Conservation (phyloP, 208 protist species). For the Trypanosoma theileri region DNA sequence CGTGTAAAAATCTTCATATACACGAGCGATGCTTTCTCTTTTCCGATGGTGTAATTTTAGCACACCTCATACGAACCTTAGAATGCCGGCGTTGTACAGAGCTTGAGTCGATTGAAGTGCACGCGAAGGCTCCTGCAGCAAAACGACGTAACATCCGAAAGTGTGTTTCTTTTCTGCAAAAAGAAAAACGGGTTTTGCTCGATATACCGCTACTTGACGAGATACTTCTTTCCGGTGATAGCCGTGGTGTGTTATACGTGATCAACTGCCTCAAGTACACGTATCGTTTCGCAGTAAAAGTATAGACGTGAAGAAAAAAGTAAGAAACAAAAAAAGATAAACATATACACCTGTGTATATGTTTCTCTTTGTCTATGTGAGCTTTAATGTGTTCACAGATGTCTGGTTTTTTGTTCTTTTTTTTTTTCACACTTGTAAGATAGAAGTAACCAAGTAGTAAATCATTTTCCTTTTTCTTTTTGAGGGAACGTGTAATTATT, state of each 20-base stretch:
- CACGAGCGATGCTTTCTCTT: constrained; percentile 47
- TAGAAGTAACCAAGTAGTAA: background rate
- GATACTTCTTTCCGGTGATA: constrained; percentile 44
- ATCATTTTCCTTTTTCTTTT: constrained; percentile 13
- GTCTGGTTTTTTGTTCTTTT: constrained; percentile 24
- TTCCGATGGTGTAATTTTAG: constrained; percentile 75
- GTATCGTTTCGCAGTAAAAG: constrained; percentile 29
- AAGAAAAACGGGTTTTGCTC: constrained; percentile 37
- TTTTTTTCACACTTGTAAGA: constrained; percentile 11
- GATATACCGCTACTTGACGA: constrained; percentile 53
- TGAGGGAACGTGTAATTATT: background rate
- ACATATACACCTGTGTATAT: no score
- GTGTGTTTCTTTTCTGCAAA: constrained; percentile 65
- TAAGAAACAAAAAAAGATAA: no score
- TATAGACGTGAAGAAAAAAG: background rate
- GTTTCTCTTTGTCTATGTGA: no score
- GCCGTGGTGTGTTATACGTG: constrained; percentile 43
- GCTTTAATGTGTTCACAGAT: background rate
- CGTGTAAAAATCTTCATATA: constrained; percentile 14
- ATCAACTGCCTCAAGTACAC: constrained; percentile 32
- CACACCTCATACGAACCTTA: constrained; percentile 54
- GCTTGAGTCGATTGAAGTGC: constrained; percentile 63
- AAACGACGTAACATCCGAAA: constrained; percentile 77
- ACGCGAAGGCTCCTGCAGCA: constrained; percentile 41
- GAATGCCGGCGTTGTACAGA: constrained; percentile 61